These are phyloP conservation scores for Penium margaritaceum DNA, from an alignment of 139 green algal genomes.

Conservation along the genomic window DNA sequence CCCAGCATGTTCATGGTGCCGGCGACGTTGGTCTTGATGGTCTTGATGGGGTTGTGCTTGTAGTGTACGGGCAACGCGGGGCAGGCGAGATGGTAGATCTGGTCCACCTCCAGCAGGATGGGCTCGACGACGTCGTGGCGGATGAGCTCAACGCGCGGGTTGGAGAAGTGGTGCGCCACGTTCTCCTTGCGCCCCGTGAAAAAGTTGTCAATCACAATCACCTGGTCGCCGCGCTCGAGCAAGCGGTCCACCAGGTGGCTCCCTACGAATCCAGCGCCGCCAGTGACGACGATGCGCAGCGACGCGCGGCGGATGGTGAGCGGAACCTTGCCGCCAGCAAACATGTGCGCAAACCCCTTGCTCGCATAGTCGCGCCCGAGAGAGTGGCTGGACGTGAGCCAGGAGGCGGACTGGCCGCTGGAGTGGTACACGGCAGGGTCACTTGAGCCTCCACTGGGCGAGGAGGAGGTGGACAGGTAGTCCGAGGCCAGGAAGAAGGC, in stretches of 20 bases:
- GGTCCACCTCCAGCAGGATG: constrained; percentile 92
- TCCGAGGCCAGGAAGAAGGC: too few species aligned
- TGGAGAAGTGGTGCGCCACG: constrained; percentile 75
- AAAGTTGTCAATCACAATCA: constrained; percentile 97
- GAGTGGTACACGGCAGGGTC: too few species aligned
- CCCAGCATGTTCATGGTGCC: constrained; percentile 99
- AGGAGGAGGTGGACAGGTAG: too few species aligned
- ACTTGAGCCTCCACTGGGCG: too few species aligned
- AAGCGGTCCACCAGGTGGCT: constrained; percentile 40
- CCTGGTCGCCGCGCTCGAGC: constrained; percentile 51
- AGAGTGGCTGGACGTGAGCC: too few species aligned
- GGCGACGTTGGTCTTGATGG: constrained; percentile 92
- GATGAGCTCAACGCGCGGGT: constrained; percentile 85
- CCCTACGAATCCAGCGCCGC: constrained; percentile 41
- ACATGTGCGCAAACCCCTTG: too few species aligned
- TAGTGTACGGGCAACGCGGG: constrained; percentile 98
- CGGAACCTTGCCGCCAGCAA: constrained; percentile 13
- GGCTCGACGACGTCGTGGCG: constrained; percentile 92
- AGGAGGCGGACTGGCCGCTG: too few species aligned
- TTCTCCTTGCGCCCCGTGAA: constrained; percentile 96
- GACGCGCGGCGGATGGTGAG: constrained; percentile 17
- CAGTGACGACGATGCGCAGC: constrained; percentile 14
- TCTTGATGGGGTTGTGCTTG: constrained; percentile 99
- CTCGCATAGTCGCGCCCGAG: too few species aligned
- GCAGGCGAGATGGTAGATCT: constrained; percentile 97